These are phyloP conservation scores for Macrophomina pseudophaseolina DNA, from an alignment of 2,329 filamentous ascomycete species.

Conservation along the genomic window DNA sequence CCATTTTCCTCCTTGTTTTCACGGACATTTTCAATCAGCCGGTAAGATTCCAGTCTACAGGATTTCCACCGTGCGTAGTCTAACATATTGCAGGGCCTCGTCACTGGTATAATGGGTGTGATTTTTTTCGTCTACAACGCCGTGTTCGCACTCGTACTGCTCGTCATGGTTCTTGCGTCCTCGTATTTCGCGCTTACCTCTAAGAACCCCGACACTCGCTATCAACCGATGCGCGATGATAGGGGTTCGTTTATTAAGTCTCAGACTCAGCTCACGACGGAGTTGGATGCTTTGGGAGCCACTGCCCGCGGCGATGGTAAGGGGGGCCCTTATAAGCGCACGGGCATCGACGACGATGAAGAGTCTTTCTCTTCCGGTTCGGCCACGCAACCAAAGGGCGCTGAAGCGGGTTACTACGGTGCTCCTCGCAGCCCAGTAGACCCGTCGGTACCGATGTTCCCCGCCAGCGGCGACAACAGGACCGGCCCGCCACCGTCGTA, in stretches of 20 bases:
- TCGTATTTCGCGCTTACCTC: constrained; percentile 81
- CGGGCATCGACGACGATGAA: constrained; percentile 74
- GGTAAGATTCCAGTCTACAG: constrained; percentile 48
- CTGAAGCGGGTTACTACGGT: constrained; percentile 40
- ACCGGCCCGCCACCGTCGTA: constrained; percentile 37
- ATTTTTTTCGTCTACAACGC: constrained; percentile 89
- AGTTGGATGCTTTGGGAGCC: constrained; percentile 86
- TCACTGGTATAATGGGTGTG: constrained; percentile 86
- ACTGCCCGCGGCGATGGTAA: constrained; percentile 80
- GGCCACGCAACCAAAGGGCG: constrained; percentile 49
- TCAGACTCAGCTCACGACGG: constrained; percentile 83
- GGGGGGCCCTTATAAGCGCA: constrained; percentile 54
- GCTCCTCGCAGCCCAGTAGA: constrained; percentile 57
- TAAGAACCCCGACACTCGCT: constrained; percentile 92
- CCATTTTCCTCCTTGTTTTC: constrained; percentile 88
- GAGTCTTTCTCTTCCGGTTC: constrained; percentile 69
- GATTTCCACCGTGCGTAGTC: background rate
- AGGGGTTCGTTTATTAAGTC: constrained; percentile 98
- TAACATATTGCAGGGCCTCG: constrained; percentile 63
- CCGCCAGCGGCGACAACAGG: constrained; percentile 48
- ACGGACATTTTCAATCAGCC: constrained; percentile 85
- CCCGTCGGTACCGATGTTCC: constrained; percentile 53
- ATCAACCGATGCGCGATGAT: constrained; percentile 96
- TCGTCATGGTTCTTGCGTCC: constrained; percentile 80
- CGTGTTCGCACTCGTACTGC: constrained; percentile 77